A percentile compares a stretch with the other conserved stretches of the same genome.
Evolutionary conservation across 768 basidiomycete genomes (phyloP).

Genomic region (Leucocoprinus leucothites): DNA sequence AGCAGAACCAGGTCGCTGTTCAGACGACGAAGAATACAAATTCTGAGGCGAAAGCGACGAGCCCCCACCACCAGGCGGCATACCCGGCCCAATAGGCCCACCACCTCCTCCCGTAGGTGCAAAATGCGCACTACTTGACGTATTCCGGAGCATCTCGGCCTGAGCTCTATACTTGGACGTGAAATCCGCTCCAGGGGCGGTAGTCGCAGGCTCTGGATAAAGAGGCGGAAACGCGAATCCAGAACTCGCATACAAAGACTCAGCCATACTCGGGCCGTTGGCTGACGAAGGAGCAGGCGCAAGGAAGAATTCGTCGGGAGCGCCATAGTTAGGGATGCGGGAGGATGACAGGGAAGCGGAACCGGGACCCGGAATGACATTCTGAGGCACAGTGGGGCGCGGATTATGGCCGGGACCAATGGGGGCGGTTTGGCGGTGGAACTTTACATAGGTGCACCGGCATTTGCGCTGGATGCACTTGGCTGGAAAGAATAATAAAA

Average conservation of each 20-base stretch:
- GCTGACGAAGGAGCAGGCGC: conserved; percentile 31
- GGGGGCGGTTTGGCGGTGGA: conserved; percentile 79
- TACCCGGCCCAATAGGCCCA: conserved; percentile 11
- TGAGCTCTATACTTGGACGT: conserved; percentile 41
- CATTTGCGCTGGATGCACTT: conserved; percentile 72
- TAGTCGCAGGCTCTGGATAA: conserved; percentile 15
- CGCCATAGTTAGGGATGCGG: conserved; percentile 20
- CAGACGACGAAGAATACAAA: not conserved
- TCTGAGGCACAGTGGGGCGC: conserved; percentile 24
- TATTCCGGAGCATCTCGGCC: conserved; percentile 31
- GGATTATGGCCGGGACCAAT: conserved; percentile 66
- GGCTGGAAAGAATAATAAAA: conserved; percentile 36
- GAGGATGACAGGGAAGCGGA: conserved; percentile 12
- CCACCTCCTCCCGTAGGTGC: conserved; percentile 10
- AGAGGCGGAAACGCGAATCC: conserved; percentile 20
- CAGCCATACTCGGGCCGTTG: too few species aligned
- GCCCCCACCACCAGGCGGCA: conserved; percentile 17
- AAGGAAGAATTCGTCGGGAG: conserved; percentile 39
- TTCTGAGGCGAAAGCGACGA: conserved; percentile 10
- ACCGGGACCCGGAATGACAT: conserved; percentile 13
- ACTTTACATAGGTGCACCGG: conserved; percentile 79
- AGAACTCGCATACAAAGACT: conserved; percentile 12
- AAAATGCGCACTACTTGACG: not conserved
- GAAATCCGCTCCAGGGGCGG: conserved; percentile 43
- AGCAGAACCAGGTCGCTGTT: conserved; percentile 7